phyloP scores from a whole-genome alignment of 495 filamentous ascomycete species.

The Cladorrhinum samala region DNA sequence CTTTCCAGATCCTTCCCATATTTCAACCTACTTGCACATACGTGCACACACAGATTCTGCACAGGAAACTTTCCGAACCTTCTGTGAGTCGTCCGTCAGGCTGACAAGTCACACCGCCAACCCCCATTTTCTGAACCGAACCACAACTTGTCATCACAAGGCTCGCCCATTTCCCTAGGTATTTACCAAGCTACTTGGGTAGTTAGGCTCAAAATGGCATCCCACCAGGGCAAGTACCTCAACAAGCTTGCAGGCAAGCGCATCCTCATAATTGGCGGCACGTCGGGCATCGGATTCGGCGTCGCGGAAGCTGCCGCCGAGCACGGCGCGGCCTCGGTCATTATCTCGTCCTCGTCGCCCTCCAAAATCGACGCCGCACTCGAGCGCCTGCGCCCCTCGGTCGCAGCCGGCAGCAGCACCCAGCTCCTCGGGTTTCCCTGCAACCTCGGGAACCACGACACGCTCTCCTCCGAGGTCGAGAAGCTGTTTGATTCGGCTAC shows the following conservation, averaged over 20 bases:
- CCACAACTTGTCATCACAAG: too few relatives aligned
- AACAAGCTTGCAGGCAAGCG: slow-evolving; percentile 32
- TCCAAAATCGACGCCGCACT: slow-evolving; percentile 34
- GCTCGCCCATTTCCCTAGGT: too few relatives aligned
- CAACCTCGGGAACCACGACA: slow-evolving; percentile 40
- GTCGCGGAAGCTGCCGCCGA: slow-evolving; percentile 47
- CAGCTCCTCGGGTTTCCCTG: slow-evolving; percentile 35
- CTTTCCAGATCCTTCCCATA: too few relatives aligned
- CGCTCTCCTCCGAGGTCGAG: slow-evolving; percentile 41
- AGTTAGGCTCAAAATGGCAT: not conserved
- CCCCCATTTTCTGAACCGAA: too few relatives aligned
- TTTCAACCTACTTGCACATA: too few relatives aligned
- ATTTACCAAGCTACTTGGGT: too few relatives aligned
- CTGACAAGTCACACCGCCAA: too few relatives aligned
- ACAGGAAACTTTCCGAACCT: too few relatives aligned
- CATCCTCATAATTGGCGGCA: slow-evolving; percentile 51
- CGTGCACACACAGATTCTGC: too few relatives aligned
- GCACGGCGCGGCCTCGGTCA: slow-evolving; percentile 41
- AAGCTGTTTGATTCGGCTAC: slow-evolving; percentile 36
- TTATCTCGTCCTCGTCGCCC: slow-evolving; percentile 45
- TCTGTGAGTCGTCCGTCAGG: too few relatives aligned
- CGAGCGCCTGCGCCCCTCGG: slow-evolving; percentile 27
- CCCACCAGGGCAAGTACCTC: slow-evolving; percentile 3
- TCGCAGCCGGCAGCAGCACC: slow-evolving; percentile 23
- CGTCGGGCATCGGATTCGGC: slow-evolving; percentile 50